A percentile compares a stretch with the other conserved stretches of the same genome.
Conservation (phyloP, 2,329 filamentous ascomycete species). For the Nannizziopsis barbatae region DNA sequence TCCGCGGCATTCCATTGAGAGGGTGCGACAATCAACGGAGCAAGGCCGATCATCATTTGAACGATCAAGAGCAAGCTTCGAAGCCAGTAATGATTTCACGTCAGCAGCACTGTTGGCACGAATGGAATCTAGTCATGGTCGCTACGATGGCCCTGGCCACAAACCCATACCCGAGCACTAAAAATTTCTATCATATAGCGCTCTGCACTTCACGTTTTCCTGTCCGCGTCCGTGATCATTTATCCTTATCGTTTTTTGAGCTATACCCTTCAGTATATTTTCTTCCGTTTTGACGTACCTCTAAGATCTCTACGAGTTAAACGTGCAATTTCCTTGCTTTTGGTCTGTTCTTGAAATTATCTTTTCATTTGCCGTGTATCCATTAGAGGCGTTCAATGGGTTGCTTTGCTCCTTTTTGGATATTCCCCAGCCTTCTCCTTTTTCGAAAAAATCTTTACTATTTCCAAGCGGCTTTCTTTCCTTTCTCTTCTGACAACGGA, state of each 20-base stretch:
- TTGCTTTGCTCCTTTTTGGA: background rate
- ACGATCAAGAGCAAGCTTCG: constrained; percentile 68
- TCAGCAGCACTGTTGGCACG: constrained; percentile 74
- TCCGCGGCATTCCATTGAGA: constrained; percentile 51
- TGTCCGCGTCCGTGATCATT: background rate
- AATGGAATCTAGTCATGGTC: constrained; percentile 48
- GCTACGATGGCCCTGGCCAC: constrained; percentile 6
- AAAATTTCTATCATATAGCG: background rate
- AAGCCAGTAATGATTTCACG: constrained; percentile 81
- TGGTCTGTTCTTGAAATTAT: background rate
- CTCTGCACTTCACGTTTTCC: background rate
- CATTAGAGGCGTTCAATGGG: constrained; percentile 9
- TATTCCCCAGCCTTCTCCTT: background rate
- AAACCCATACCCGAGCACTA: constrained; percentile 12
- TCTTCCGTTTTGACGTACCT: constrained; percentile 2
- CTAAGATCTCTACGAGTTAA: constrained; percentile 9
- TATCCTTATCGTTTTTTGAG: constrained; percentile 11
- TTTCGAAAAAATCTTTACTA: background rate
- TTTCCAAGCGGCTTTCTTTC: background rate
- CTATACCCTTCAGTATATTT: constrained; percentile 12
- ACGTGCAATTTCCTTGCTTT: constrained; percentile 7
- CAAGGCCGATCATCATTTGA: constrained; percentile 80
- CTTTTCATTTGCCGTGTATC: constrained; percentile 1
- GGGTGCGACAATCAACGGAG: constrained; percentile 74
- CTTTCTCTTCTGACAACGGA: background rate